These are phyloP conservation scores for Danielozyma ontarioensis DNA, from an alignment of 805 yeast species.

Conservation along the genomic window DNA sequence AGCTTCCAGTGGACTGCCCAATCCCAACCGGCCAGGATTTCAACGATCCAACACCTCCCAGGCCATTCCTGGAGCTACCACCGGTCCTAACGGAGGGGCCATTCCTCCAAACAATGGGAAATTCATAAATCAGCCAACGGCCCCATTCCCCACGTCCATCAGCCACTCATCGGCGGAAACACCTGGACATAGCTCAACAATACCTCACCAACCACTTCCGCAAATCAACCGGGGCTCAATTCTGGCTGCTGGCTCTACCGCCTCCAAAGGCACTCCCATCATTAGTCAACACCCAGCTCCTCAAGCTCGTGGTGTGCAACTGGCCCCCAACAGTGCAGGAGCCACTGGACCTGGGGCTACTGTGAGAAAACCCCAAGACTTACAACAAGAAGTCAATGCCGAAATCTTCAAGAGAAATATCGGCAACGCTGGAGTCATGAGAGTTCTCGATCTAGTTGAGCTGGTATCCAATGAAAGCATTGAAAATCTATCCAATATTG, in stretches of 20 bases:
- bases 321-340: no score
- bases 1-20: background rate
- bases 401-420: slow-evolving; percentile 33
- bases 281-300: background rate
- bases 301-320: background rate
- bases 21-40: background rate
- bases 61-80: no score
- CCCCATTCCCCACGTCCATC: background rate
- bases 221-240: background rate
- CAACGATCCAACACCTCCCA: background rate
- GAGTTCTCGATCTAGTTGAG: slow-evolving; percentile 36
- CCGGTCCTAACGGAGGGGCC: no score
- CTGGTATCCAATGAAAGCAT: slow-evolving; percentile 29
- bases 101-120: background rate
- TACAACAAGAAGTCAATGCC: slow-evolving; percentile 26
- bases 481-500: slow-evolving; percentile 22
- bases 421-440: slow-evolving; percentile 39
- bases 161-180: background rate
- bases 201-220: background rate
- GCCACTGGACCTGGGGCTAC: background rate
- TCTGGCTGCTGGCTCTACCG: background rate
- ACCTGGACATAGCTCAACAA: background rate
- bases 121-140: background rate
- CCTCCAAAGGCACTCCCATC: background rate
- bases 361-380: slow-evolving; percentile 1